These are phyloP conservation scores for Phellinidium pouzarii DNA, from an alignment of 1,284 basidiomycete genomes.

Conservation along the genomic window DNA sequence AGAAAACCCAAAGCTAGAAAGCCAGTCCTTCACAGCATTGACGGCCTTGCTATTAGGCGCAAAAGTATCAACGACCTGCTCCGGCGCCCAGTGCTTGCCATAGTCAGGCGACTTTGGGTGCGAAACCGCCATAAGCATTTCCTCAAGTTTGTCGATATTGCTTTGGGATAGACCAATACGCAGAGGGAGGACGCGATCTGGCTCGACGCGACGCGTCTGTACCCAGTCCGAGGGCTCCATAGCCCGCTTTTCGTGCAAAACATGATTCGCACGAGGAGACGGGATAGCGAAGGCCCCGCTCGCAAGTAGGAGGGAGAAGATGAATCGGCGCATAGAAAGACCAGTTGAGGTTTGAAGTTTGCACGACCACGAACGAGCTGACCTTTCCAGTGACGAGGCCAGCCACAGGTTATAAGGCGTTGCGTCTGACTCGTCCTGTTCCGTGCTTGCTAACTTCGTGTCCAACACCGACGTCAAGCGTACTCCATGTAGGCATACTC, in stretches of 20 bases:
- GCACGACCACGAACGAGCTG: not conserved
- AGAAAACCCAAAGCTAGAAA: constrained; percentile 31
- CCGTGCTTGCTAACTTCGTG: not conserved
- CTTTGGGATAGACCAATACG: constrained; percentile 16
- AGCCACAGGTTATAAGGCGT: not conserved
- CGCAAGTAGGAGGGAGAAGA: not conserved
- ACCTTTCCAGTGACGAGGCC: not conserved
- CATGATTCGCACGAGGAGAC: constrained; percentile 10
- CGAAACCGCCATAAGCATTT: constrained; percentile 24
- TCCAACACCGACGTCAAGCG: not conserved
- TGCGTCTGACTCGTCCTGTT: too few relatives aligned
- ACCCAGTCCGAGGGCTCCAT: constrained; percentile 15
- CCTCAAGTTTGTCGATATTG: constrained; percentile 24
- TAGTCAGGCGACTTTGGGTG: constrained; percentile 24
- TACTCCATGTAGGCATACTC: not conserved
- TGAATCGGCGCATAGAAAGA: constrained; percentile 2
- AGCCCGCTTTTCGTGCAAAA: constrained; percentile 16
- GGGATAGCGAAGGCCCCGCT: not conserved
- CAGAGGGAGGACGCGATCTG: constrained; percentile 12
- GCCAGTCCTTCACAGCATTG: constrained; percentile 37
- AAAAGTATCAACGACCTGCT: constrained; percentile 34
- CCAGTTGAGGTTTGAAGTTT: not conserved
- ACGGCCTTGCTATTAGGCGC: constrained; percentile 37
- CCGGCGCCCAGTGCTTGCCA: constrained; percentile 26
- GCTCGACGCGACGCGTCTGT: constrained; percentile 11